These are phyloP conservation scores for Flaveria trinervia DNA, from an alignment of 129 eudicot genomes.

Conservation along the genomic window DNA sequence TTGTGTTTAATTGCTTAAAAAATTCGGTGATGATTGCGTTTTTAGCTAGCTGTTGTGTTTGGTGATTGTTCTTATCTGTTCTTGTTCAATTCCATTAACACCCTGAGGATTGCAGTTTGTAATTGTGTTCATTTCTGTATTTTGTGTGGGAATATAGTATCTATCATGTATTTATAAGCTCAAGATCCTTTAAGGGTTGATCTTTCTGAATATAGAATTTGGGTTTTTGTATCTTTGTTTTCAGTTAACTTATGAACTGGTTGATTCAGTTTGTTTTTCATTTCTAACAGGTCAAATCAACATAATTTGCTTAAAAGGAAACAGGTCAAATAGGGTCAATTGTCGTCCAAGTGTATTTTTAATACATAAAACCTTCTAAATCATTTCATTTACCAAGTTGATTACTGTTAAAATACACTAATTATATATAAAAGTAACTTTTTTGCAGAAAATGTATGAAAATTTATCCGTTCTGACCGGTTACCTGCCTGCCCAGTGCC, in stretches of 20 bases:
- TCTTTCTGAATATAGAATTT: neutral
- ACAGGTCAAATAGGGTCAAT: neutral
- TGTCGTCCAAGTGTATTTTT: neutral
- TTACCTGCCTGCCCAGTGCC: too few species aligned
- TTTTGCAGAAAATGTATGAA: neutral
- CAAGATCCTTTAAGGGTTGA: neutral
- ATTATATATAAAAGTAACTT: neutral
- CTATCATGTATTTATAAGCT: neutral
- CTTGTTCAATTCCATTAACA: too few species aligned
- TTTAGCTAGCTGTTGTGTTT: neutral
- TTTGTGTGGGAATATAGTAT: neutral
- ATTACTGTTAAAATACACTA: neutral
- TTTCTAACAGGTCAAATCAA: neutral
- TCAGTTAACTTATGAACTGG: too few species aligned
- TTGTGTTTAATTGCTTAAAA: neutral
- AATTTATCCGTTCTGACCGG: neutral
- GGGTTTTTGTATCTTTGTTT: too few species aligned
- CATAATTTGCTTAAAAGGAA: neutral
- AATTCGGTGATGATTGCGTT: neutral
- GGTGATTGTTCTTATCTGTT: neutral
- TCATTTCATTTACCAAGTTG: neutral
- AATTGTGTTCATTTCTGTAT: neutral
- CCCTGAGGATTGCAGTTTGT: neutral
- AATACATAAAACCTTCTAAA: neutral
- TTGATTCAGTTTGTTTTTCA: neutral